phyloP scores from a whole-genome alignment of 2,329 filamentous ascomycete species.

The Alternaria incomplexa region DNA sequence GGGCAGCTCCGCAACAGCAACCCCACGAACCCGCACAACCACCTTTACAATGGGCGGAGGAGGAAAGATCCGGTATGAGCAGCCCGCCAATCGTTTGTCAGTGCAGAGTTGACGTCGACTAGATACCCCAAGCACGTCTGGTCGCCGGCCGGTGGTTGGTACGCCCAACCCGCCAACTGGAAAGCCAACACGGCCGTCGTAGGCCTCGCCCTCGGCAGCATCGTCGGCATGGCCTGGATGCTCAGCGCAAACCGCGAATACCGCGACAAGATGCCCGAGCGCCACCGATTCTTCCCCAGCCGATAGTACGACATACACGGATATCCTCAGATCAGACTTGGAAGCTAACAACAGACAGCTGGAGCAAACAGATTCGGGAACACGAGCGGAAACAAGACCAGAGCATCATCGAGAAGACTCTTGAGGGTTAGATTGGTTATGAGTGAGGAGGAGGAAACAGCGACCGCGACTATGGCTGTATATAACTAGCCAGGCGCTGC shows the following conservation, averaged over 20 bases:
- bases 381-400: slow-evolving; percentile 63
- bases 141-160: slow-evolving; percentile 98
- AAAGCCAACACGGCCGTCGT: slow-evolving; percentile 86
- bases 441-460: background rate
- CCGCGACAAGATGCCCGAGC: slow-evolving; percentile 77
- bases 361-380: slow-evolving; percentile 74
- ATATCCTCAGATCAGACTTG: background rate
- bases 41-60: slow-evolving; percentile 70
- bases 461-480: slow-evolving; percentile 43
- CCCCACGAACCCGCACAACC: slow-evolving; percentile 43
- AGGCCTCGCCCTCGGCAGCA: slow-evolving; percentile 69
- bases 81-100: slow-evolving; percentile 16
- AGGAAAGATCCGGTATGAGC: slow-evolving; percentile 71
- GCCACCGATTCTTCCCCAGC: slow-evolving; percentile 80
- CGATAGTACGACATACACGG: slow-evolving; percentile 68
- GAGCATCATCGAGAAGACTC: slow-evolving; percentile 21
- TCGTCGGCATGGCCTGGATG: slow-evolving; percentile 72
- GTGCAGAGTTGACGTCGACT: slow-evolving; percentile 23
- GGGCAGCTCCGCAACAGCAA: slow-evolving; percentile 21
- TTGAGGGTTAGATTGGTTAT: slow-evolving; percentile 12
- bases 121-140: slow-evolving; percentile 99
- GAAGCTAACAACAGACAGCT: slow-evolving; percentile 57
- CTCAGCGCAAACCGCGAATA: slow-evolving; percentile 76
- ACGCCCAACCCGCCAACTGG: slow-evolving; percentile 94
- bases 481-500: slow-evolving; percentile 46